A percentile compares a stretch with the other conserved stretches of the same genome.
Conservation (phyloP, 164 flowering plant species). For the Kalanchoe fedtschenkoi region DNA sequence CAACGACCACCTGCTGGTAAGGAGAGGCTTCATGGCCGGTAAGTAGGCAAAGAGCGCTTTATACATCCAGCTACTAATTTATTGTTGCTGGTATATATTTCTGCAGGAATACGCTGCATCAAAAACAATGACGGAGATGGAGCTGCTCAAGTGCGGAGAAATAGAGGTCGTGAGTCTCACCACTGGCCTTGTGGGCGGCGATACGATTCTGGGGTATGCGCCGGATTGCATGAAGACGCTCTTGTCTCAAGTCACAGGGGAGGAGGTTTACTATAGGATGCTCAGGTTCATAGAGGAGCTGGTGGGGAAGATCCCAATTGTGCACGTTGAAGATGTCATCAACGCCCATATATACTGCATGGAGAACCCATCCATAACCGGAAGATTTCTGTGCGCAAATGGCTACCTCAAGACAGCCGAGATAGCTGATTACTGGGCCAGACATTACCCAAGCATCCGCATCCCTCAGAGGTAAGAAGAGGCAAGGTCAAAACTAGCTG, state of each 20-base stretch:
- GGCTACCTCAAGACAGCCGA: slow-evolving; percentile 11
- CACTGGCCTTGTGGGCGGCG: slow-evolving; percentile 46
- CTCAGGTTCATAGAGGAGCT: slow-evolving; percentile 25
- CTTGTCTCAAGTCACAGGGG: slow-evolving; percentile 13
- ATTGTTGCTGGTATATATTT: too few relatives aligned
- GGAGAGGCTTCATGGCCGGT: background rate
- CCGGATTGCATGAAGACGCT: slow-evolving; percentile 10
- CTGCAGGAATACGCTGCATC: slow-evolving; percentile 28
- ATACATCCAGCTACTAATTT: too few relatives aligned
- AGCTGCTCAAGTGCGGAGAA: slow-evolving; percentile 14
- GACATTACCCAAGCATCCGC: slow-evolving; percentile 9
- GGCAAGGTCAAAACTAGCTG: too few relatives aligned
- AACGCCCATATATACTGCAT: slow-evolving; percentile 47
- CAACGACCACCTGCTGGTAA: slow-evolving; percentile 12
- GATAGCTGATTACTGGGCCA: slow-evolving; percentile 10
- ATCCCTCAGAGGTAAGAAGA: background rate
- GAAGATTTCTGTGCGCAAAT: slow-evolving; percentile 23
- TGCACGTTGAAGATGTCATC: slow-evolving; percentile 40
- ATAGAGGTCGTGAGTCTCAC: slow-evolving; percentile 32
- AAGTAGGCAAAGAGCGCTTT: too few relatives aligned
- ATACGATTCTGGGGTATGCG: slow-evolving; percentile 15
- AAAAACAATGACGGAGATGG: slow-evolving; percentile 35
- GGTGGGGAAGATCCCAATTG: slow-evolving; percentile 29
- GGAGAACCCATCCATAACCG: slow-evolving; percentile 24
- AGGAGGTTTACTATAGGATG: background rate